Percentiles rank a stretch among this genome's conserved stretches.
phyloP scores from a whole-genome alignment of 2,329 filamentous ascomycete genomes.

The Penicillium nordicum region DNA sequence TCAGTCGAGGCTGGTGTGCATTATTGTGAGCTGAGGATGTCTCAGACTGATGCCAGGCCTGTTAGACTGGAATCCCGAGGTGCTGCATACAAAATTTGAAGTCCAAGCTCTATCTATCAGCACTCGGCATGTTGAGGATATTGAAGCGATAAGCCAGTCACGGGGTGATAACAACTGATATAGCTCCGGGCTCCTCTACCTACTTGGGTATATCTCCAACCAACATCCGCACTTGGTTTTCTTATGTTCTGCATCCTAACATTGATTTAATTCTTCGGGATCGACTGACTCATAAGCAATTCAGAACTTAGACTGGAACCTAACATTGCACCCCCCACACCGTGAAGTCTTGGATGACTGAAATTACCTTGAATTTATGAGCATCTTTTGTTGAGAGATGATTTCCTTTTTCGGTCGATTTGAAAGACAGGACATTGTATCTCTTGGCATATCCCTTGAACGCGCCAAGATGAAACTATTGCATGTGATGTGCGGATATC shows the following conservation, averaged over 20 bases:
- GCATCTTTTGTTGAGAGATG: conserved; percentile 1
- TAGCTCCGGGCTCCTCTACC: neutral
- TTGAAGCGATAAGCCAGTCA: conserved; percentile 10
- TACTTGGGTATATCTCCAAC: neutral
- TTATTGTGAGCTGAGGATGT: conserved; percentile 9
- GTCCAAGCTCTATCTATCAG: neutral
- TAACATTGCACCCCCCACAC: neutral
- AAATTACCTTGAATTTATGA: conserved; percentile 5
- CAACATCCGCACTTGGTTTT: neutral
- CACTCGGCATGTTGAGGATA: neutral
- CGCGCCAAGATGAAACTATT: conserved; percentile 10
- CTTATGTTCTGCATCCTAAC: neutral
- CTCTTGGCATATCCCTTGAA: conserved; percentile 11
- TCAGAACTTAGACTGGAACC: neutral
- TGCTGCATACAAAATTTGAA: neutral
- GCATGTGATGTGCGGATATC: neutral
- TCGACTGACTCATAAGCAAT: neutral
- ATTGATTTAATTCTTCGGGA: neutral
- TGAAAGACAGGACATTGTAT: neutral
- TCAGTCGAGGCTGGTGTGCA: conserved; percentile 12
- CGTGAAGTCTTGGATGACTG: neutral
- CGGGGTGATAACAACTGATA: conserved; percentile 7
- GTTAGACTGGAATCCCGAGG: neutral
- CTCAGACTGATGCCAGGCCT: neutral
- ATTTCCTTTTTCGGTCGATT: neutral